Evolutionary conservation across 805 yeast species (phyloP), one percentile per base, ranked within the genome.

Genomic region (Suhomyces kilbournensis): DNA sequence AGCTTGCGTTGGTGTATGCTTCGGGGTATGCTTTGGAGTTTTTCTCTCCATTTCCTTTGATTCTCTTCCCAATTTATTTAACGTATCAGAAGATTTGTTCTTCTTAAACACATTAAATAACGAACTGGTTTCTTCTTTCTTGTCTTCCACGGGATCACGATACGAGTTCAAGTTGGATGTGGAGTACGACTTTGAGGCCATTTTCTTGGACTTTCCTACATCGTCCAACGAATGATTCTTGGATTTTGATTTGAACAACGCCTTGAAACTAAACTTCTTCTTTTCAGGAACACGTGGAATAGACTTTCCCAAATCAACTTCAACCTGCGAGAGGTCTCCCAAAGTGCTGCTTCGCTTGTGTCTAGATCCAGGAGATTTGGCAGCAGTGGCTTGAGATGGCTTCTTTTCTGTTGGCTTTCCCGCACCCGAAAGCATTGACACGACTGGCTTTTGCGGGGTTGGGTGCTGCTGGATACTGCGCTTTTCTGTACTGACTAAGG

Each of bases 201-300:
- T 19, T 47, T 62, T 62, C 19, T 46, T 44, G 1, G 57, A 44
- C 17, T 48, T 40, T 9, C 23, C 48, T 10, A 47, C 42, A 3
- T 56, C 59, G 46, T 54, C 58, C 32, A 62, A 55, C 6, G 67
- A 57, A 49, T 68, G 73, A 49, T 52, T 59, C 51, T 68, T 72
- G 2, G 74, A 67, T 53, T 67, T 72, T 54, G 66, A 65, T 53
- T 69, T 72, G 61, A 75, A 74, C 25, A 75, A 61, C 1, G 72
- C 64, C 46, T 65, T 68, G 61, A 75, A 70, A 43, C 76, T 70
- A 53, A 75, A 75, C 53, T 67, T 68, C 48, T 71, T 69, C 59
- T 63, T 61, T 40, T 61, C 61, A 19, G 57, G 54, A 12, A 14
- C 52, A 17, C 49, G 39, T 30, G 17, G 15, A 8, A 14, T 12